phyloP scores from a whole-genome alignment of 805 yeast genomes.

The Ogataea nakhonphanomensis region DNA sequence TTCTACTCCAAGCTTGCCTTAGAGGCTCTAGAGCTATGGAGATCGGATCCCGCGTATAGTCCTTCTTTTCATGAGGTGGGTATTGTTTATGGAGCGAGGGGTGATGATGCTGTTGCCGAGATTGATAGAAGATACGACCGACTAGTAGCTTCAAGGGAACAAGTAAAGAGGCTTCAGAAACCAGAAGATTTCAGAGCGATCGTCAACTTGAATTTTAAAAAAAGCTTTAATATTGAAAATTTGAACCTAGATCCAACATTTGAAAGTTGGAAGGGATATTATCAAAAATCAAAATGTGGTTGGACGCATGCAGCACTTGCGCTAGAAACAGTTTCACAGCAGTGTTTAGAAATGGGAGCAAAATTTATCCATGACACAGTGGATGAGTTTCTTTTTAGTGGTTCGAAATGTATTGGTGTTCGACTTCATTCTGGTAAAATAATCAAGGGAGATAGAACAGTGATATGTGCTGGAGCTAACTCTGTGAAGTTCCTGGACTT shows the following conservation, averaged over 20 bases:
- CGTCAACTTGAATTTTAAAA: neutral
- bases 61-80: constrained; percentile 34
- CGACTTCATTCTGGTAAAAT: constrained; percentile 27
- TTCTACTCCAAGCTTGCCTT: constrained; percentile 40
- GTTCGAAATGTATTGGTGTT: constrained; percentile 26
- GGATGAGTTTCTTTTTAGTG: constrained; percentile 19
- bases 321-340: constrained; percentile 27
- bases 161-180: neutral
- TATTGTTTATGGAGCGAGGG: constrained; percentile 29
- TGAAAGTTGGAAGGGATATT: constrained; percentile 33
- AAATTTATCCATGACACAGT: constrained; percentile 10
- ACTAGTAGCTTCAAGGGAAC: constrained; percentile 2
- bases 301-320: constrained; percentile 37
- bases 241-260: constrained; percentile 12
- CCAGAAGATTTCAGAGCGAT: constrained; percentile 1
- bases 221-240: neutral
- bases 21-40: constrained; percentile 43
- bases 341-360: constrained; percentile 22
- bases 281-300: constrained; percentile 33
- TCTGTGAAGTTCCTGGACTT: constrained; percentile 35
- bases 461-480: constrained; percentile 41
- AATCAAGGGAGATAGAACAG: constrained; percentile 26
- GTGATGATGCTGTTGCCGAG: constrained; percentile 7
- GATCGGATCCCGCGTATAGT: constrained; percentile 20
- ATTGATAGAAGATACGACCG: constrained; percentile 1